These are phyloP conservation scores for Achlya hypogyna DNA, from an alignment of 352 stramenopile genomes.

Conservation along the genomic window DNA sequence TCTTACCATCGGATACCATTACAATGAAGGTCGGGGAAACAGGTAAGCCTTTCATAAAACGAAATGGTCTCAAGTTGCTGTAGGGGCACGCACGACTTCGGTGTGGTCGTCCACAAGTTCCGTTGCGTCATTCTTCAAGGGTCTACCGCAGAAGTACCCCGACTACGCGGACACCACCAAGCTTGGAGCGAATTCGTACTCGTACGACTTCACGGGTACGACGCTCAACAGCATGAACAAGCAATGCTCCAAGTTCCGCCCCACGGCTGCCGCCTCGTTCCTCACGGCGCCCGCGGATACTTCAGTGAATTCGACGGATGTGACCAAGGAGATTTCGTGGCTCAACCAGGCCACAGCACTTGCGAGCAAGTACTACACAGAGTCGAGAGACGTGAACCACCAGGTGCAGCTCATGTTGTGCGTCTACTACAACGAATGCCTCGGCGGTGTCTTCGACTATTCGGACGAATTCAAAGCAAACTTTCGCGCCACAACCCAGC, in stretches of 20 bases:
- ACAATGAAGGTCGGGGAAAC: not conserved
- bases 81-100: not conserved
- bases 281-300: not conserved
- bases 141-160: not conserved
- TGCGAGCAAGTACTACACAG: not conserved
- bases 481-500: constrained; percentile 40
- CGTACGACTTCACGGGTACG: constrained; percentile 3
- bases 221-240: not conserved
- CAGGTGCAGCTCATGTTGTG: constrained; percentile 68
- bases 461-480: constrained; percentile 32
- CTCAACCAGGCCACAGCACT: not conserved
- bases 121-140: not conserved
- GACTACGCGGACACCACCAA: not conserved
- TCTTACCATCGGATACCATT: not conserved
- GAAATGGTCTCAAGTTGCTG: not conserved
- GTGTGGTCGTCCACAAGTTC: not conserved
- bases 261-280: not conserved
- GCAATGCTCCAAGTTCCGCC: not conserved
- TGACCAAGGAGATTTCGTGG: not conserved
- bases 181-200: not conserved
- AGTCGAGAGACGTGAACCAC: constrained; percentile 3
- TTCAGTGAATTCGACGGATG: not conserved
- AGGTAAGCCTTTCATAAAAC: not conserved
- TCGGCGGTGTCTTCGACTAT: constrained; percentile 39
- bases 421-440: constrained; percentile 41